Percentiles rank a stretch among this genome's conserved stretches.
Conservation (phyloP, 2,329 filamentous ascomycete species). For the Podosphaera leucotricha region DNA sequence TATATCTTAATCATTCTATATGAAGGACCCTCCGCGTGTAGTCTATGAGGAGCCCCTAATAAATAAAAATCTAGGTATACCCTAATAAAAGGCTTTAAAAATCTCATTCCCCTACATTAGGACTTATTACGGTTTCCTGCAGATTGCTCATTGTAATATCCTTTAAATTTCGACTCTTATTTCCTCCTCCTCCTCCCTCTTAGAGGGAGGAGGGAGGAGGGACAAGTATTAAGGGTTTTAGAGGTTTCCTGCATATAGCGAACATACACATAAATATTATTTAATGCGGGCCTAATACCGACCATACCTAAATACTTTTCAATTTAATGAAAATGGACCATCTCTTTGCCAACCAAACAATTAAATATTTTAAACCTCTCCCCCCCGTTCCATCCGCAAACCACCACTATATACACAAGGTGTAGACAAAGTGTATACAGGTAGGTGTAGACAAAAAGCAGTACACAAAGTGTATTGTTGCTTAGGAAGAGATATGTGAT, state of each 20-base stretch:
- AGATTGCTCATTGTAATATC: constrained; percentile 2
- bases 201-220: too few relatives aligned
- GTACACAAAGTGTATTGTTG: too few relatives aligned
- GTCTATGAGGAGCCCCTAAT: background rate
- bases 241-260: constrained; percentile 1
- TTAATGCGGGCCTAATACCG: constrained; percentile 1
- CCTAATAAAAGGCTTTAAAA: constrained; percentile 1
- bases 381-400: background rate
- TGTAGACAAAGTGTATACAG: too few relatives aligned
- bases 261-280: constrained; percentile 2
- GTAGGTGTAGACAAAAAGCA: too few relatives aligned
- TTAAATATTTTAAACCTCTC: background rate
- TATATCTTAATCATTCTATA: background rate
- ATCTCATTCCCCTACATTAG: background rate
- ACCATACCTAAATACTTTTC: constrained; percentile 1
- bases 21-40: background rate
- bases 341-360: background rate
- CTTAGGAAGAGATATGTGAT: too few relatives aligned
- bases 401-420: too few relatives aligned
- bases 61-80: background rate
- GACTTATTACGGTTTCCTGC: constrained; percentile 1
- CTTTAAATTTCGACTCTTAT: constrained; percentile 2
- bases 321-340: constrained; percentile 1
- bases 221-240: constrained; percentile 2
- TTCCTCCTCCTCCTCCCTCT: too few relatives aligned